These are phyloP conservation scores for Mycena haematopus DNA, from an alignment of 768 basidiomycete species.

Conservation along the genomic window DNA sequence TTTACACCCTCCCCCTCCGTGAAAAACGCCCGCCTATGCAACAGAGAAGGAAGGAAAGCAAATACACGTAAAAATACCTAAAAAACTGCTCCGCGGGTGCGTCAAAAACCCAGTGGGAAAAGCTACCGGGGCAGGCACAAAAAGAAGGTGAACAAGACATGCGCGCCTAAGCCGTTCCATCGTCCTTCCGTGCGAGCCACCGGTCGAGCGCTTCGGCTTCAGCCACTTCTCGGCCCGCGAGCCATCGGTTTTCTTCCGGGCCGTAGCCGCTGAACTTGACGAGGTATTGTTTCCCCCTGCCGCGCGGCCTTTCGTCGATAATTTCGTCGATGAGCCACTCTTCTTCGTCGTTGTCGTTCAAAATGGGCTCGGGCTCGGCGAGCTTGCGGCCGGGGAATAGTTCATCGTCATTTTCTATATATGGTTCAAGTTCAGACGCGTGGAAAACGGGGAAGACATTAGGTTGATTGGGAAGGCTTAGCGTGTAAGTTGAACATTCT, in stretches of 20 bases:
- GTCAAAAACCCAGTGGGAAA: too few relatives aligned
- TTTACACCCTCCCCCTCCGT: too few relatives aligned
- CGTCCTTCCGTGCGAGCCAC: not conserved
- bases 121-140: too few relatives aligned
- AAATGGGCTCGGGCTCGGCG: not conserved
- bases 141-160: too few relatives aligned
- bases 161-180: too few relatives aligned
- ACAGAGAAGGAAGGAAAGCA: too few relatives aligned
- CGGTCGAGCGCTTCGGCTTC: constrained; percentile 19
- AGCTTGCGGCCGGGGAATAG: constrained; percentile 36
- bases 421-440: constrained; percentile 32
- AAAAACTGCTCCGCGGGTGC: too few relatives aligned
- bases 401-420: constrained; percentile 31
- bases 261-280: not conserved
- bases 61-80: too few relatives aligned
- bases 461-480: constrained; percentile 22
- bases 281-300: not conserved
- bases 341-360: constrained; percentile 21
- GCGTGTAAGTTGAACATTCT: constrained; percentile 24
- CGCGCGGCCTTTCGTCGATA: constrained; percentile 33
- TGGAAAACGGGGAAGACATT: constrained; percentile 39
- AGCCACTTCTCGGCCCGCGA: constrained; percentile 33
- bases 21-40: too few relatives aligned
- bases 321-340: constrained; percentile 37
- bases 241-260: constrained; percentile 35